Conservation (phyloP, 192 early-diverging fungal species). For the Dispira simplex region DNA sequence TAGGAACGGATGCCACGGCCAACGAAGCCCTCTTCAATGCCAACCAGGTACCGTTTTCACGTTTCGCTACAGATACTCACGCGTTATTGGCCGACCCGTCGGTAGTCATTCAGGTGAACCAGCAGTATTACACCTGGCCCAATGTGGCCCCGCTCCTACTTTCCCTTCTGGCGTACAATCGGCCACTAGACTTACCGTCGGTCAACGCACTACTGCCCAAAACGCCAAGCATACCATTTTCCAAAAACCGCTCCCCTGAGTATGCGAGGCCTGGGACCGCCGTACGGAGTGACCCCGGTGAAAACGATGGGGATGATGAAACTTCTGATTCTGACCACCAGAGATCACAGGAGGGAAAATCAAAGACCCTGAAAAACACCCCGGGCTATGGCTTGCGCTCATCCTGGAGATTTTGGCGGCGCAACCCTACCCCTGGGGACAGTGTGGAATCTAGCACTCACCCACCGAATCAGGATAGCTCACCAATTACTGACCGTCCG, state of each 20-base stretch:
- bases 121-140: conserved; percentile 16
- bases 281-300: background rate
- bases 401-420: background rate
- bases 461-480: too few species aligned
- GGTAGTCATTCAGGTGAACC: conserved; percentile 15
- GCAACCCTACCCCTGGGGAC: background rate
- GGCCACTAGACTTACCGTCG: conserved; percentile 8
- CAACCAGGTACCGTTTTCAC: conserved; percentile 10
- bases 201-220: background rate
- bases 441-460: too few species aligned
- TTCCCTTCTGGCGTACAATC: conserved; percentile 22
- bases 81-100: conserved; percentile 16
- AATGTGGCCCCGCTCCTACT: conserved; percentile 22
- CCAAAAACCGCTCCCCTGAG: background rate
- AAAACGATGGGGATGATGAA: conserved; percentile 1
- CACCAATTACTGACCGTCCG: background rate
- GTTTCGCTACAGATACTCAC: conserved; percentile 3
- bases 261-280: background rate
- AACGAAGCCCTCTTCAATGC: conserved; percentile 12
- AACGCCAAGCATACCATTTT: too few species aligned
- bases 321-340: background rate
- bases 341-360: background rate
- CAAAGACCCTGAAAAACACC: background rate
- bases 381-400: background rate
- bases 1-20: conserved; percentile 14